Evolutionary conservation across 345 rosid genomes (phyloP), one percentile per base, ranked within the genome.

Genomic region (Salix viminalis): DNA sequence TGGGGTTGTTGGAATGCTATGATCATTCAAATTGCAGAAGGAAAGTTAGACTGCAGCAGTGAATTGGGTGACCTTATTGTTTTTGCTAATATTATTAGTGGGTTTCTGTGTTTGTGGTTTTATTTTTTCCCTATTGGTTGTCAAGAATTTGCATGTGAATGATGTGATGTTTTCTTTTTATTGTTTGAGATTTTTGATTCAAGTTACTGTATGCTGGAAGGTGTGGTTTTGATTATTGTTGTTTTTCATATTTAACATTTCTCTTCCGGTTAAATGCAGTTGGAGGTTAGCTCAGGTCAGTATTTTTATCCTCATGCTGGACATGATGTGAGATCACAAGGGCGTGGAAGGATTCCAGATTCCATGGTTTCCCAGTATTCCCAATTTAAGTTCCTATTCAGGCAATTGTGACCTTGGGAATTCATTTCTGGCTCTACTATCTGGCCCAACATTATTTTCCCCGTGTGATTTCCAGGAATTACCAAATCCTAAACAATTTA

Each of bases 371-470:
- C 83, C 83, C 58, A 14, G 23, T 60, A 13, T 36, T 44, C 48
- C 69, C 64, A 81, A 67, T 50, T 56, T 73, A 62, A 69, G 67
- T 71, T 75, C 85, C 23, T 58, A 76, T 30, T 67, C 76, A 32
- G 79, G 42, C 65, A 36, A 69, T 71, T 18, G 50, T 34, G 83
- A 85, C 32, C 2, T 62, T 16, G 83, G 82, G 65, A 85, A 71
- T 85, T 87, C 86, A 24, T 85, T 85, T 76, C 73, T 82, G 65
- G 85, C 87, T 77, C 81, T 82, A 30, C 82, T 84, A 72, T 87
- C 85, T 26, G 86, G 85, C 66, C 77, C 85, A 2, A 71, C 83
- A 37, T 80, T 88, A 15, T 26, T 82, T 41, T 70, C 82, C 74
- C 85, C 80, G 64, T 72, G 78, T 75, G 84, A 88, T 73, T 72